A percentile compares a stretch with the other conserved stretches of the same genome.
phyloP scores from a whole-genome alignment of 352 stramenopile genomes.

The Phytophthora kernoviae region DNA sequence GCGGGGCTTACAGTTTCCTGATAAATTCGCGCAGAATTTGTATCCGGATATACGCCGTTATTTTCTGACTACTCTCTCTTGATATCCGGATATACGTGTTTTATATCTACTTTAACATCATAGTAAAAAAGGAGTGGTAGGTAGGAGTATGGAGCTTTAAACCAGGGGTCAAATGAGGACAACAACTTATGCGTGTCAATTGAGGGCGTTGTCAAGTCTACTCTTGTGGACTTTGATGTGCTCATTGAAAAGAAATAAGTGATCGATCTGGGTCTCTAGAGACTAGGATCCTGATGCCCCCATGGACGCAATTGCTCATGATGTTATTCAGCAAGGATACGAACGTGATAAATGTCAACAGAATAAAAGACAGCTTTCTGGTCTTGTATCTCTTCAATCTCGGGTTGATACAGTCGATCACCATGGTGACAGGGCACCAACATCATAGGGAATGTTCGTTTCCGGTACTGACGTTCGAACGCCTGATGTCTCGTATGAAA shows the following conservation, averaged over 20 bases:
- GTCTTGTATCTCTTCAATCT: no score
- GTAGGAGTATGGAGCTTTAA: no score
- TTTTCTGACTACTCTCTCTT: slow-evolving; percentile 6
- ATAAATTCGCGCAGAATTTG: slow-evolving; percentile 1
- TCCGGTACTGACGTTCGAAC: not conserved
- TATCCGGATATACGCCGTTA: not conserved
- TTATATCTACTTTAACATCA: not conserved
- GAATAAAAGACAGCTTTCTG: no score
- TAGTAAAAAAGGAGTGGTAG: not conserved
- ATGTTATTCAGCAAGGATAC: no score
- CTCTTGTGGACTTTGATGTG: not conserved
- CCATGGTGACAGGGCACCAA: no score
- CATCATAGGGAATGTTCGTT: no score
- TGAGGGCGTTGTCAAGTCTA: slow-evolving; percentile 31
- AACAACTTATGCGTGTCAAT: slow-evolving; percentile 62
- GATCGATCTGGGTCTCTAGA: slow-evolving; percentile 24
- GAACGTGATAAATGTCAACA: no score
- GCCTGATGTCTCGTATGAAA: slow-evolving; percentile 15
- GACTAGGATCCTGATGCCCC: slow-evolving; percentile 35
- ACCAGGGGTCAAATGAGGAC: slow-evolving; percentile 41
- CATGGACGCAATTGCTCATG: no score
- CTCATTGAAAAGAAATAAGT: slow-evolving; percentile 46
- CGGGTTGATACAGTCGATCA: no score
- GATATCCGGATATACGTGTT: no score
- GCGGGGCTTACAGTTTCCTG: not conserved